Evolutionary conservation across 345 rosid species (phyloP).

Genomic region (Xanthoceras sorbifolium): DNA sequence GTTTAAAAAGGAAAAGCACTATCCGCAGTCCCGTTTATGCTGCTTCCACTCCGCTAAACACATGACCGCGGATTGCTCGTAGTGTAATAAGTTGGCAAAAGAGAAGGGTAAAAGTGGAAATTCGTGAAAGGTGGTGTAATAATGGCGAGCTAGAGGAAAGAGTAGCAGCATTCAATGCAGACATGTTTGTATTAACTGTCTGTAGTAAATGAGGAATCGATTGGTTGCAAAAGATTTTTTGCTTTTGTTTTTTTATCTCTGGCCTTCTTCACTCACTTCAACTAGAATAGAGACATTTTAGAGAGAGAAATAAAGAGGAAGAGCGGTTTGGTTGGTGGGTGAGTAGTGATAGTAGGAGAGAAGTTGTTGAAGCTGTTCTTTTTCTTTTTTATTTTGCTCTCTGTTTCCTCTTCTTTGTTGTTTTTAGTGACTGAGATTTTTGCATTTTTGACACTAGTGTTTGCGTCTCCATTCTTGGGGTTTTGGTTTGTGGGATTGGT

Average conservation of each 20-base stretch:
- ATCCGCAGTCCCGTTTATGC: neutral
- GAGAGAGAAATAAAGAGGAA: neutral
- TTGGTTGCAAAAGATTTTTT: constrained; percentile 16
- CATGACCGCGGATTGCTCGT: neutral
- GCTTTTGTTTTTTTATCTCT: constrained; percentile 12
- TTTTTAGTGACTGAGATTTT: neutral
- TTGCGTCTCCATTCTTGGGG: neutral
- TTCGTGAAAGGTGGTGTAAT: constrained; percentile 14
- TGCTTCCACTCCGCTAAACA: neutral
- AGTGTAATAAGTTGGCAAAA: neutral
- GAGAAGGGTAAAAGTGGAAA: constrained; percentile 29
- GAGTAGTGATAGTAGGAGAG: constrained; percentile 3
- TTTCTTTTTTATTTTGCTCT: too few relatives aligned
- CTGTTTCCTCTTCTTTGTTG: too few relatives aligned
- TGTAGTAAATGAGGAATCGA: constrained; percentile 33
- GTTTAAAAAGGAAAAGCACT: neutral
- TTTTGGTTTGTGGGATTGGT: too few relatives aligned
- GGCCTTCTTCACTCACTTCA: neutral
- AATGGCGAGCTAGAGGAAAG: constrained; percentile 24
- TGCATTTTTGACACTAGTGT: neutral
- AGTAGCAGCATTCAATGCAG: constrained; percentile 48
- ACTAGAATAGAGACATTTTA: neutral
- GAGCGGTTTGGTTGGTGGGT: constrained; percentile 25
- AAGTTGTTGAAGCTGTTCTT: constrained; percentile 16
- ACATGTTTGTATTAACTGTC: constrained; percentile 35